Evolutionary conservation across 345 rosid genomes (phyloP).

Genomic region (Populus davidiana): DNA sequence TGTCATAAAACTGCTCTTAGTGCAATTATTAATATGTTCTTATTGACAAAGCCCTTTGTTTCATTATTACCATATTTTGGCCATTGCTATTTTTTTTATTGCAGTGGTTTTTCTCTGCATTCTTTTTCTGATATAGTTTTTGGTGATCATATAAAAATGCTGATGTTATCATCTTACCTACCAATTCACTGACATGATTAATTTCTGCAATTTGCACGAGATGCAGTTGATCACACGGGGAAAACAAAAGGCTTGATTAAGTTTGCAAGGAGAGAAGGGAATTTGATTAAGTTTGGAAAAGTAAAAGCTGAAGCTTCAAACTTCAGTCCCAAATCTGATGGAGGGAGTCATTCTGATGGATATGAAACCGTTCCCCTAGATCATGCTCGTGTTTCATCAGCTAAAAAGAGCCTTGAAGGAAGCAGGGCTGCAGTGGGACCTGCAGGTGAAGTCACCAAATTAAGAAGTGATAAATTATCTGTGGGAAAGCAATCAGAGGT

Average conservation of each 20-base stretch:
- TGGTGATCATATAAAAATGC: background rate
- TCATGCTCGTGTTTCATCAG: conserved; percentile 32
- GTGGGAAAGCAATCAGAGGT: conserved; percentile 47
- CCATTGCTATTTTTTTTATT: too few relatives aligned
- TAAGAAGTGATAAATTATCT: conserved; percentile 39
- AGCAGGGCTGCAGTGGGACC: conserved; percentile 39
- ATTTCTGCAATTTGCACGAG: conserved; percentile 40
- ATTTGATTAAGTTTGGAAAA: conserved; percentile 55
- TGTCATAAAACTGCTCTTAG: background rate
- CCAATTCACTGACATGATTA: background rate
- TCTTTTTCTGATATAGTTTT: too few relatives aligned
- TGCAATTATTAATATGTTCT: background rate
- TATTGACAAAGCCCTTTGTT: background rate
- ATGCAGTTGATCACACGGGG: conserved; percentile 33
- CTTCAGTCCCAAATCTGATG: conserved; percentile 33
- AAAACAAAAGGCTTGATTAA: conserved; percentile 34
- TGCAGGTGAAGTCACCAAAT: conserved; percentile 33
- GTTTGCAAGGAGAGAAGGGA: conserved; percentile 50
- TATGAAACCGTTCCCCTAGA: conserved; percentile 38
- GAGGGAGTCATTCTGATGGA: conserved; percentile 33
- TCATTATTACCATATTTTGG: too few relatives aligned
- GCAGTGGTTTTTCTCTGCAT: too few relatives aligned
- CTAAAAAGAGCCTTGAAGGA: conserved; percentile 48
- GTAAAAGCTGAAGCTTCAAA: conserved; percentile 49
- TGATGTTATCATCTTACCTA: background rate